phyloP scores from a whole-genome alignment of 768 basidiomycete species.

The Rhizopogon rudus region DNA sequence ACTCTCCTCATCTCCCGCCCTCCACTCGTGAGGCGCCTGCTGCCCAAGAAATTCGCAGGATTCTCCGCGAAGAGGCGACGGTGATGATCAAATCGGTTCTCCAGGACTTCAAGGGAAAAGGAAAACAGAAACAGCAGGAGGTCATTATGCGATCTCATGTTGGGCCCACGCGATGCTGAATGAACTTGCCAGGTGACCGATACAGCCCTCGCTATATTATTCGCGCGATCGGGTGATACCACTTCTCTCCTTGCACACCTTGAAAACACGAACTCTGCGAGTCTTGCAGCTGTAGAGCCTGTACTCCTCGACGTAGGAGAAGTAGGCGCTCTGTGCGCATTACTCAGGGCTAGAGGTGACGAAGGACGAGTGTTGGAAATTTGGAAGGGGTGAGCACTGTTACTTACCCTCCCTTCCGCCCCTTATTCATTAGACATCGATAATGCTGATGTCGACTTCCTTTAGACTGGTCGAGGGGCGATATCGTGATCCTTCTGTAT shows the following conservation, averaged over 20 bases:
- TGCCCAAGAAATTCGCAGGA: constrained; percentile 61
- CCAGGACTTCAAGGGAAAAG: constrained; percentile 64
- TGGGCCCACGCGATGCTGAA: constrained; percentile 54
- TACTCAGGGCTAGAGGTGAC: constrained; percentile 8
- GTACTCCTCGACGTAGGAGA: not conserved
- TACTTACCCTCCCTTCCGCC: not conserved
- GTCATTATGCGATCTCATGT: constrained; percentile 58
- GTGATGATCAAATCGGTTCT: constrained; percentile 75
- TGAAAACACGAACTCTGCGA: not conserved
- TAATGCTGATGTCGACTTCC: not conserved
- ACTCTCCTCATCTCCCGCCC: constrained; percentile 73
- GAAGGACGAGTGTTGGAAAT: constrained; percentile 17
- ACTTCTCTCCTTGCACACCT: constrained; percentile 12
- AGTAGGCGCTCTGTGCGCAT: not conserved
- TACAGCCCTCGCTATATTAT: constrained; percentile 24
- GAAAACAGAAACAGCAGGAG: constrained; percentile 40
- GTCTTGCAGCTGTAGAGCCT: not conserved
- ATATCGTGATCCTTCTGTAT: constrained; percentile 16
- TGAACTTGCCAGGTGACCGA: constrained; percentile 54
- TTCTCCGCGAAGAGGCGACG: constrained; percentile 58
- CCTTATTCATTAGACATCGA: not conserved
- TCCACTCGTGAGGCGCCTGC: constrained; percentile 51
- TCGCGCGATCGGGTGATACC: constrained; percentile 20
- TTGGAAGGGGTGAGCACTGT: constrained; percentile 18
- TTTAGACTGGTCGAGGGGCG: constrained; percentile 22